A percentile compares a stretch with the other conserved stretches of the same genome.
phyloP scores from a whole-genome alignment of 2,329 filamentous ascomycete genomes.

The Aspergillus sp. region DNA sequence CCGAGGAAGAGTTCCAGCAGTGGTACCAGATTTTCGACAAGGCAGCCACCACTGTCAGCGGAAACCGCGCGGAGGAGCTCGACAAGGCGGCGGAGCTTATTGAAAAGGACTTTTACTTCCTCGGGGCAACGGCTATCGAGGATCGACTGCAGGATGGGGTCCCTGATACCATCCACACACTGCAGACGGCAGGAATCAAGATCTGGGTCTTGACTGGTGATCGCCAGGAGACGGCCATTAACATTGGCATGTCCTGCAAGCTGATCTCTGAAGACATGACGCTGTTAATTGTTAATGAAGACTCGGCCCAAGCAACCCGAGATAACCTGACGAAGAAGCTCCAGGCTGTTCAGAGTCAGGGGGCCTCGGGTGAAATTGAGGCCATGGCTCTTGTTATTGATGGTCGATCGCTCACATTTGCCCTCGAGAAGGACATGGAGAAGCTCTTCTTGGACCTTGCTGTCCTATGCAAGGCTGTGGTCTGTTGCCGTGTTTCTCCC shows the following conservation, averaged over 20 bases:
- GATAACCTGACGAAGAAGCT: conserved; percentile 93
- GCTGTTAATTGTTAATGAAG: conserved; percentile 92
- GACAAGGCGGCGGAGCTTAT: conserved; percentile 97
- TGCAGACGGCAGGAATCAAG: conserved; percentile 96
- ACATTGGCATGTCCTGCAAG: conserved; percentile 99
- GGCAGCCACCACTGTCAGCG: conserved; percentile 84
- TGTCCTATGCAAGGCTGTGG: conserved; percentile 96
- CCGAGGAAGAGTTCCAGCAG: conserved; percentile 82
- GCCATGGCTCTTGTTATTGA: conserved; percentile 91
- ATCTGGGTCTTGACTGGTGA: conserved; percentile 98
- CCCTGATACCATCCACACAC: conserved; percentile 93
- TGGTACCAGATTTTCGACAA: conserved; percentile 86
- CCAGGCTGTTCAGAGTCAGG: conserved; percentile 82
- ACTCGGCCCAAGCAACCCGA: conserved; percentile 71
- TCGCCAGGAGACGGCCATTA: conserved; percentile 97
- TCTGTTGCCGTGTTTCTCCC: conserved; percentile 93
- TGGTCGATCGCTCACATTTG: conserved; percentile 90
- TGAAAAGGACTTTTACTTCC: conserved; percentile 83
- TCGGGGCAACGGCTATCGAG: conserved; percentile 95
- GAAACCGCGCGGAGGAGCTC: conserved; percentile 88
- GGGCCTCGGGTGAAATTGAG: conserved; percentile 63
- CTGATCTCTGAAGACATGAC: conserved; percentile 99
- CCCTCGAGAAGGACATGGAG: conserved; percentile 89
- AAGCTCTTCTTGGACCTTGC: conserved; percentile 91
- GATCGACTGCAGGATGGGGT: conserved; percentile 96